These are phyloP conservation scores for Pythium plurisporium DNA, from an alignment of 352 stramenopile genomes.

Conservation along the genomic window DNA sequence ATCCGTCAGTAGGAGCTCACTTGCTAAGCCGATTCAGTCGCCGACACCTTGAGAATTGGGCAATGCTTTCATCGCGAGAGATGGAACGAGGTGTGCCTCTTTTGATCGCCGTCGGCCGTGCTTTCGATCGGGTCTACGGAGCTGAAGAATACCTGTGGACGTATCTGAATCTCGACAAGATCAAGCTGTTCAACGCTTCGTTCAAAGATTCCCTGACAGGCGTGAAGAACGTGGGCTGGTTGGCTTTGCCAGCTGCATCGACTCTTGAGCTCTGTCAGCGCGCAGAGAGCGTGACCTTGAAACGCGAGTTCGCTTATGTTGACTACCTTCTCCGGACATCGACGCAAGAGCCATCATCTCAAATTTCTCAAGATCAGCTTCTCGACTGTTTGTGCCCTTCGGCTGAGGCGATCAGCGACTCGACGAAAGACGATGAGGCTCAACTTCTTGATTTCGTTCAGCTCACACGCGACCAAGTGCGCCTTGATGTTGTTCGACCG, in stretches of 20 bases:
- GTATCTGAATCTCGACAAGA: constrained; percentile 36
- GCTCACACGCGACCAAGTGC: neutral
- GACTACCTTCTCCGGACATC: constrained; percentile 46
- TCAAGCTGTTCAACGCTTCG: constrained; percentile 29
- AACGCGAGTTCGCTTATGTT: constrained; percentile 56
- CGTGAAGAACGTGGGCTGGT: constrained; percentile 5
- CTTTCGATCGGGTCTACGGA: constrained; percentile 67
- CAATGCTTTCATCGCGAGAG: constrained; percentile 53
- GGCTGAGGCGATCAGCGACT: neutral
- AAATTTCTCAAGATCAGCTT: constrained; percentile 12
- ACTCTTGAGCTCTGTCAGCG: constrained; percentile 61
- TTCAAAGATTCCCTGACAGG: constrained; percentile 19
- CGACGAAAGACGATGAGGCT: constrained; percentile 1
- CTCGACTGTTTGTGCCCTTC: constrained; percentile 5
- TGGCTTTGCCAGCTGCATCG: constrained; percentile 21
- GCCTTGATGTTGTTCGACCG: constrained; percentile 9
- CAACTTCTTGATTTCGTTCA: constrained; percentile 21
- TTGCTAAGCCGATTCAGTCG: constrained; percentile 51
- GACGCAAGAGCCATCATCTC: neutral
- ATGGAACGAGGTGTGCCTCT: constrained; percentile 38
- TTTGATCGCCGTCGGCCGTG: constrained; percentile 18
- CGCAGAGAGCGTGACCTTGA: constrained; percentile 43
- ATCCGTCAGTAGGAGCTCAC: constrained; percentile 12
- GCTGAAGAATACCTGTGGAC: constrained; percentile 29
- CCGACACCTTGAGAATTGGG: constrained; percentile 76